Conservation (phyloP, 2,329 filamentous ascomycete species). For the Podosphaera aphanis region DNA sequence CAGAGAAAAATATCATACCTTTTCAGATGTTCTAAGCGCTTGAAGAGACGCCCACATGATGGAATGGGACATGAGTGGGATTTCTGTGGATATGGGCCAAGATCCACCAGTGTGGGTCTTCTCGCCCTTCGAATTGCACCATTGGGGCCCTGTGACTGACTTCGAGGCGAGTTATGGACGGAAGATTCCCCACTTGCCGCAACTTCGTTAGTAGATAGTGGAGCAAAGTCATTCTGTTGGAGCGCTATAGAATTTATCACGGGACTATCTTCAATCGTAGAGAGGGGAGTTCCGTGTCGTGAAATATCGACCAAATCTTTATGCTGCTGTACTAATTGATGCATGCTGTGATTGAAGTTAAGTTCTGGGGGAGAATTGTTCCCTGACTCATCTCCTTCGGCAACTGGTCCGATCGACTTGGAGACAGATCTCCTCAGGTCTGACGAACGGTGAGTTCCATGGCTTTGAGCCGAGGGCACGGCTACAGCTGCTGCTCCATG, state of each 20-base stretch:
- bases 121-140: slow-evolving; percentile 72
- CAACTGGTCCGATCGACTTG: slow-evolving; percentile 57
- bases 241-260: slow-evolving; percentile 46
- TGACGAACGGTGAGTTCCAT: slow-evolving; percentile 53
- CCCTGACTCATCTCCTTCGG: slow-evolving; percentile 55
- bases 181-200: slow-evolving; percentile 26
- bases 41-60: slow-evolving; percentile 89
- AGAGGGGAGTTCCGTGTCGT: slow-evolving; percentile 72
- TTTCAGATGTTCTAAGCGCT: slow-evolving; percentile 97
- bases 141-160: slow-evolving; percentile 45
- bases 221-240: slow-evolving; percentile 45
- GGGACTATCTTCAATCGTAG: slow-evolving; percentile 62
- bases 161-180: slow-evolving; percentile 33
- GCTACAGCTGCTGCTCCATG: slow-evolving; percentile 49
- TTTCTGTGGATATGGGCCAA: slow-evolving; percentile 90
- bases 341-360: slow-evolving; percentile 45
- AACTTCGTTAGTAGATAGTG: slow-evolving; percentile 38
- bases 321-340: slow-evolving; percentile 44
- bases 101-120: slow-evolving; percentile 88
- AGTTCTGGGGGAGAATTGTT: slow-evolving; percentile 61
- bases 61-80: slow-evolving; percentile 98
- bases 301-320: slow-evolving; percentile 67
- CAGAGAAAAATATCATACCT: slow-evolving; percentile 43
- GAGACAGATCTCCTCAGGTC: slow-evolving; percentile 83
- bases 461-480: slow-evolving; percentile 30